phyloP scores from a whole-genome alignment of 441 rosid genomes.

The Capsella rubella region DNA sequence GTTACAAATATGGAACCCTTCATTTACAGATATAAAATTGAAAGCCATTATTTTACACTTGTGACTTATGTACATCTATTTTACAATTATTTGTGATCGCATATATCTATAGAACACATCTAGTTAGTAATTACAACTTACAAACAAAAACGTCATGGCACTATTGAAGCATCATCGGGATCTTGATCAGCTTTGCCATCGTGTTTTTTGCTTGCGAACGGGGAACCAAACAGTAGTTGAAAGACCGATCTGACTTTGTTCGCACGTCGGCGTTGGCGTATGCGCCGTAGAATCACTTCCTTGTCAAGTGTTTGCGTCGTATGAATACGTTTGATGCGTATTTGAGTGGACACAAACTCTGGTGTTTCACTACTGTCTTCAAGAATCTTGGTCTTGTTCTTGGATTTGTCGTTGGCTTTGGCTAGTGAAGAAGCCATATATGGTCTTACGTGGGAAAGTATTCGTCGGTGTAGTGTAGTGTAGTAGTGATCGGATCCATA shows the following conservation, averaged over 20 bases:
- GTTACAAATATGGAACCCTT: too few species aligned
- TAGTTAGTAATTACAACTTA: neutral
- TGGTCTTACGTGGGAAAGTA: neutral
- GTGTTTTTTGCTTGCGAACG: conserved; percentile 7
- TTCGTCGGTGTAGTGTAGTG: neutral
- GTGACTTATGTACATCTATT: too few species aligned
- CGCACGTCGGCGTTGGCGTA: conserved; percentile 39
- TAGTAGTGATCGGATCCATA: conserved; percentile 1
- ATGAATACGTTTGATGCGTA: conserved; percentile 31
- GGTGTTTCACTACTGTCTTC: conserved; percentile 8
- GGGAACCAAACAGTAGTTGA: conserved; percentile 30
- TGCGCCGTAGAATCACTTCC: conserved; percentile 32
- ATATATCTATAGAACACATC: neutral
- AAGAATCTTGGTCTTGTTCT: conserved; percentile 32
- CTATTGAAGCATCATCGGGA: conserved; percentile 20
- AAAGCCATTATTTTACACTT: too few species aligned
- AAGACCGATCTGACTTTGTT: conserved; percentile 35
- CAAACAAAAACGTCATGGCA: conserved; percentile 15
- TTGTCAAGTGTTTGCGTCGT: conserved; percentile 38
- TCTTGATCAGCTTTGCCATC: conserved; percentile 16
- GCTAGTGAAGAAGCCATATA: conserved; percentile 40
- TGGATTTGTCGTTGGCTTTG: conserved; percentile 32
- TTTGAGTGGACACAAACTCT: conserved; percentile 35
- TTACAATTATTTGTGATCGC: neutral
- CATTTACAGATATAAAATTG: too few species aligned